A percentile compares a stretch with the other conserved stretches of the same genome.
phyloP scores from a whole-genome alignment of 2,329 filamentous ascomycete genomes.

The Neoscytalidium dimidiatum region DNA sequence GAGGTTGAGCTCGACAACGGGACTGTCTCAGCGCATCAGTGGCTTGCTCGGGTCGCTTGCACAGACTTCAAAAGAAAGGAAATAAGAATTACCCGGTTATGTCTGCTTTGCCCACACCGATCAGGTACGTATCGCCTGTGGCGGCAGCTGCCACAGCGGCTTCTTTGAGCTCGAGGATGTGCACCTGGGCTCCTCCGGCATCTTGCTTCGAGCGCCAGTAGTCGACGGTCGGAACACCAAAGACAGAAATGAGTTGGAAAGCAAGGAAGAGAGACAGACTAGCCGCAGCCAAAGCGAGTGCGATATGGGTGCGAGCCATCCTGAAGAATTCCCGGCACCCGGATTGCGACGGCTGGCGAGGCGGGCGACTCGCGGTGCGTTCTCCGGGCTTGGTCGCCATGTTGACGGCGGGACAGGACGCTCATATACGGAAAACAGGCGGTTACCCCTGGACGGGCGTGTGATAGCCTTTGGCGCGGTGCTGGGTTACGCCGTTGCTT shows the following conservation, averaged over 20 bases:
- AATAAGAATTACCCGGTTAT: slow-evolving; percentile 61
- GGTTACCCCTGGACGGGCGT: neutral
- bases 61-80: neutral
- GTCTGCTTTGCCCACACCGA: slow-evolving; percentile 72
- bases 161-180: slow-evolving; percentile 5
- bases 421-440: neutral
- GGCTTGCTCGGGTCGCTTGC: neutral
- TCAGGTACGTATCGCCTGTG: slow-evolving; percentile 56
- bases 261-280: slow-evolving; percentile 36
- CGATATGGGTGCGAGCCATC: slow-evolving; percentile 44
- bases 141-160: slow-evolving; percentile 23
- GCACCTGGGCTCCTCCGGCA: neutral
- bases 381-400: slow-evolving; percentile 10
- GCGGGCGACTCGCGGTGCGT: neutral
- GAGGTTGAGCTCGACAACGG: slow-evolving; percentile 86
- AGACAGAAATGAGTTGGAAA: slow-evolving; percentile 34
- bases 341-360: neutral
- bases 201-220: slow-evolving; percentile 36
- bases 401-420: neutral
- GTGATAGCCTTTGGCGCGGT: neutral
- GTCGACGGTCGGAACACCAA: slow-evolving; percentile 38
- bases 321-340: neutral
- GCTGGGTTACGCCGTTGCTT: neutral
- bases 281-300: slow-evolving; percentile 39
- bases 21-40: slow-evolving; percentile 46